Evolutionary conservation across 2,329 filamentous ascomycete genomes (phyloP).

Genomic region (Colletotrichum tabaci): DNA sequence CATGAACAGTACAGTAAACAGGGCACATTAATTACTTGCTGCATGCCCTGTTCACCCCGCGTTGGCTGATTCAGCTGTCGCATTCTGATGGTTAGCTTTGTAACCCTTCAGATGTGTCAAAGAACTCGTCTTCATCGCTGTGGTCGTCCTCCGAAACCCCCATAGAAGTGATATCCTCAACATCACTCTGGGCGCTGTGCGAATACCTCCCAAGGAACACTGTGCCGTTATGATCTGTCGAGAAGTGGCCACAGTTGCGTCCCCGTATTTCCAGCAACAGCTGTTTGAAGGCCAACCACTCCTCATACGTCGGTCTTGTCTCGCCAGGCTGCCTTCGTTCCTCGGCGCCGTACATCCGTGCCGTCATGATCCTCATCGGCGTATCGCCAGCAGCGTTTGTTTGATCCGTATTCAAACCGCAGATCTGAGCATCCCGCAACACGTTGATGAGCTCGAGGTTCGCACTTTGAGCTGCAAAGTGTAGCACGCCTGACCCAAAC

Average conservation of each 20-base stretch:
- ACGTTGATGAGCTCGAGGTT: constrained; percentile 15
- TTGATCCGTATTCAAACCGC: constrained; percentile 6
- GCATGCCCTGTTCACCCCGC: not conserved
- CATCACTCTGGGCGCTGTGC: not conserved
- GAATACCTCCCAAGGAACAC: not conserved
- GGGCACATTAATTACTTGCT: too few species aligned
- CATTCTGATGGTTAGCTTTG: not conserved
- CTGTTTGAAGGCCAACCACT: constrained; percentile 20
- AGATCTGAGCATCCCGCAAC: constrained; percentile 9
- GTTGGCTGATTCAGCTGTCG: not conserved
- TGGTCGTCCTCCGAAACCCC: not conserved
- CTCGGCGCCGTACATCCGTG: constrained; percentile 13
- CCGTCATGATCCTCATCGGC: constrained; percentile 25
- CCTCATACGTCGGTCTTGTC: constrained; percentile 8
- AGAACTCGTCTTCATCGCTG: not conserved
- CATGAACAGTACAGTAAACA: too few species aligned
- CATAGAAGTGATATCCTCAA: not conserved
- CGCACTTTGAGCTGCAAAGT: constrained; percentile 18
- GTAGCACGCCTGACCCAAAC: constrained; percentile 1
- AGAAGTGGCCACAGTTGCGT: not conserved
- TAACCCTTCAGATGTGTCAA: not conserved
- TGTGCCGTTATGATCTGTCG: not conserved
- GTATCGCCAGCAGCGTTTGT: constrained; percentile 20
- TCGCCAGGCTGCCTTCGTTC: constrained; percentile 15
- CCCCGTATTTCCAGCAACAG: constrained; percentile 12